Evolutionary conservation across 306 rosid species (phyloP).

Genomic region (Citrullus mucosospermus): DNA sequence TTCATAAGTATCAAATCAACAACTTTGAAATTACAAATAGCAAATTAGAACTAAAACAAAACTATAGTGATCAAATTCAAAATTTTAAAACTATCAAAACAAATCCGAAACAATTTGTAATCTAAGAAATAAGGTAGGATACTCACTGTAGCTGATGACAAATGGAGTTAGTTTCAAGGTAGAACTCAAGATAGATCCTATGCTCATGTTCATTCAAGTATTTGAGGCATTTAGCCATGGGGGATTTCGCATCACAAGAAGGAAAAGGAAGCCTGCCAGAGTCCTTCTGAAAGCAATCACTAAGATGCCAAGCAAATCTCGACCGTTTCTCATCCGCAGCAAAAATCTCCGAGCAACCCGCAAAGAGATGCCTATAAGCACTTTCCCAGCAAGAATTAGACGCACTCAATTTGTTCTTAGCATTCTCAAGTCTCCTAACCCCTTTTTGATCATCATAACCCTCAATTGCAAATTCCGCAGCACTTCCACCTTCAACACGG

Average conservation of each 20-base stretch:
- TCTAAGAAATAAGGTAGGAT: background rate
- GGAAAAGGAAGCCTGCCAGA: conserved; percentile 62
- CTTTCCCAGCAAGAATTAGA: conserved; percentile 60
- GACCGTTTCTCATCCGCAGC: conserved; percentile 54
- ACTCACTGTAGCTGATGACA: conserved; percentile 58
- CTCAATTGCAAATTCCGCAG: conserved; percentile 48
- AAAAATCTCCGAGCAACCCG: conserved; percentile 58
- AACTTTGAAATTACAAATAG: too few species aligned
- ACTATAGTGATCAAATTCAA: background rate
- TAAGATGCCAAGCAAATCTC: conserved; percentile 79
- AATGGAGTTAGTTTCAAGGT: conserved; percentile 74
- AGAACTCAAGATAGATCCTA: conserved; percentile 66
- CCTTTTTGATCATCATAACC: conserved; percentile 43
- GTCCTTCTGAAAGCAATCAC: conserved; percentile 81
- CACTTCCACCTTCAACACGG: background rate
- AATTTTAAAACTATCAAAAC: background rate
- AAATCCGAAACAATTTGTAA: background rate
- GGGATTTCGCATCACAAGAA: conserved; percentile 33
- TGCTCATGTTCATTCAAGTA: conserved; percentile 42
- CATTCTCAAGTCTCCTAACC: conserved; percentile 31
- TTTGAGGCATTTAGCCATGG: conserved; percentile 36
- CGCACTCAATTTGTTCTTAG: conserved; percentile 32
- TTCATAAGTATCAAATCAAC: background rate
- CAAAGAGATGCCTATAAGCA: conserved; percentile 52
- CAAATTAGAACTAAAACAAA: background rate